Conservation (phyloP, 768 basidiomycete genomes). For the Leucosporidium scottii region DNA sequence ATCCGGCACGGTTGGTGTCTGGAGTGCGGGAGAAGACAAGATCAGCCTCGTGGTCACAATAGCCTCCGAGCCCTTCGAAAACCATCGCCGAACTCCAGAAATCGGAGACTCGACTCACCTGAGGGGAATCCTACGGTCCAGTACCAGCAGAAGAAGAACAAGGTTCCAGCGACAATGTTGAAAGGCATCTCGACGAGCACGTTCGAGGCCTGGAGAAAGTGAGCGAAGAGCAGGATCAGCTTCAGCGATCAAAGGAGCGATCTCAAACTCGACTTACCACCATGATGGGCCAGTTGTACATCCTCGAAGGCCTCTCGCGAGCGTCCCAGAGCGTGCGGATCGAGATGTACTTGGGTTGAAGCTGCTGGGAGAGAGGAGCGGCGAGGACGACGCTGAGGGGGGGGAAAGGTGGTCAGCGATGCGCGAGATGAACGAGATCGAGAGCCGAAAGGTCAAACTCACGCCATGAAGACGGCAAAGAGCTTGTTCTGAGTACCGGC, state of each 20-base stretch:
- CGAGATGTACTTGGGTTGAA: slow-evolving; percentile 57
- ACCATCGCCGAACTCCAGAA: not conserved
- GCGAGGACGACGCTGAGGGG: slow-evolving; percentile 6
- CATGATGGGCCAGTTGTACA: slow-evolving; percentile 55
- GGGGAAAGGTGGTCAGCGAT: not conserved
- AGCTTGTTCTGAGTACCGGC: slow-evolving; percentile 33
- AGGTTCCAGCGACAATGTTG: slow-evolving; percentile 41
- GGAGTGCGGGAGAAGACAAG: not conserved
- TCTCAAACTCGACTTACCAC: slow-evolving; percentile 32
- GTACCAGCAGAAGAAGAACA: slow-evolving; percentile 64
- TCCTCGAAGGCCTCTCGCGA: slow-evolving; percentile 58
- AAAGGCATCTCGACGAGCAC: not conserved
- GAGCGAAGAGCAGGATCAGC: not conserved
- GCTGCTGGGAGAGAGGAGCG: slow-evolving; percentile 57
- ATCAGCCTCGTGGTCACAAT: not conserved
- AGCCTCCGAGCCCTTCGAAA: not conserved
- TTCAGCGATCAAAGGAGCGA: slow-evolving; percentile 1
- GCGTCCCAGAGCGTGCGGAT: slow-evolving; percentile 60
- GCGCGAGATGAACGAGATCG: too few relatives aligned
- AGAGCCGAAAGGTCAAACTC: not conserved
- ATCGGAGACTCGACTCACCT: too few relatives aligned
- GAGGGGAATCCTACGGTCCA: slow-evolving; percentile 56
- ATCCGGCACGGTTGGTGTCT: slow-evolving; percentile 51
- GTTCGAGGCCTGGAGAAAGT: slow-evolving; percentile 9
- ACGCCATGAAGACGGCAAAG: slow-evolving; percentile 31